Evolutionary conservation across 805 yeast species (phyloP).

Genomic region (Vanderwaltozyma yarrowii): DNA sequence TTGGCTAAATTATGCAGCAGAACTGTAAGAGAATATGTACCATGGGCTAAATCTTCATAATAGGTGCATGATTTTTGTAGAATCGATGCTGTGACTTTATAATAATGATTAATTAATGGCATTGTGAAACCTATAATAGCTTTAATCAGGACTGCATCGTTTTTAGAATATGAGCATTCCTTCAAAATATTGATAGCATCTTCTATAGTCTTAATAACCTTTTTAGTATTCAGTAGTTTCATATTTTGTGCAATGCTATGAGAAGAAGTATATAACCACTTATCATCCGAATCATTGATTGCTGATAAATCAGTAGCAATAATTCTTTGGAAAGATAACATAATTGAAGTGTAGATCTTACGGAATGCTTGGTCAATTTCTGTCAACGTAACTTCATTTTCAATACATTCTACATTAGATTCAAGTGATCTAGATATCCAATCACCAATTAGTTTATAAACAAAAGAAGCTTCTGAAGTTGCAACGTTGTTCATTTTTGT

Average conservation of each 20-base stretch:
- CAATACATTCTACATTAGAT: too few relatives aligned
- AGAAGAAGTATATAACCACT: constrained; percentile 55
- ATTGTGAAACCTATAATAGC: constrained; percentile 46
- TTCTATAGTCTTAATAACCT: constrained; percentile 30
- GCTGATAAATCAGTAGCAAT: constrained; percentile 29
- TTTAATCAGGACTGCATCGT: constrained; percentile 31
- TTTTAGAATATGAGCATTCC: constrained; percentile 29
- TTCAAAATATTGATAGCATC: constrained; percentile 30
- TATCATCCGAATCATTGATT: constrained; percentile 43
- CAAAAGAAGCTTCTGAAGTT: constrained; percentile 30
- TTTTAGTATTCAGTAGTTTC: constrained; percentile 33
- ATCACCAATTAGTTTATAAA: constrained; percentile 36
- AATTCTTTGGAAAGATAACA: constrained; percentile 59
- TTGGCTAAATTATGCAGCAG: constrained; percentile 52
- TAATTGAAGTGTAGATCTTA: constrained; percentile 44
- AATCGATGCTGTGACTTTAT: constrained; percentile 36
- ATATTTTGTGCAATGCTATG: constrained; percentile 33
- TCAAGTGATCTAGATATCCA: constrained; percentile 37
- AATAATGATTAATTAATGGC: constrained; percentile 58
- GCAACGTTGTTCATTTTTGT: constrained; percentile 29
- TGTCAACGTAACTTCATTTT: constrained; percentile 8
- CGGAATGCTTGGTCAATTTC: constrained; percentile 40
- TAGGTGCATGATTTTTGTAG: constrained; percentile 36
- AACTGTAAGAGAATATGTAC: constrained; percentile 48
- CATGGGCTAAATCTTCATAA: constrained; percentile 47